Base-by-base conservation (phyloP, 2,329 filamentous ascomycete genomes). In the Aspergillus neotritici region DNA sequence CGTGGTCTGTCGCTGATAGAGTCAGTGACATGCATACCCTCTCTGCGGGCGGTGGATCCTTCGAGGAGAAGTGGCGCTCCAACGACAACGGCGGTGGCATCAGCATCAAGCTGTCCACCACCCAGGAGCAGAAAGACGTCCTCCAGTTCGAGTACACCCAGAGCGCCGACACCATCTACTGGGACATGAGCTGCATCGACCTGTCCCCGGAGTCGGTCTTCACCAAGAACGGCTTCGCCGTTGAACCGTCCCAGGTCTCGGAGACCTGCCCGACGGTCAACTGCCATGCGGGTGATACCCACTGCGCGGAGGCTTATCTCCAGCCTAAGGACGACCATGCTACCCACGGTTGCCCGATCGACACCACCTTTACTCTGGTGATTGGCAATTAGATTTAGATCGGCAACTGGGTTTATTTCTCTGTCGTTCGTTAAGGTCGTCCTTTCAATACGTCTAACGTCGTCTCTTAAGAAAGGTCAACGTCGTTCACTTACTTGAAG, bases 61-160 rank as follows among this genome's bases (percentile, higher is more conserved):
- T 63, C 58, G 43, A 49, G 4, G 65, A 69, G 48, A 33, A 50
- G 31, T 69, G 60, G 60, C 54, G 54, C 42, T 46, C 40, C 48
- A 67, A 65, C 56, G 47, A 55, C 50, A 62, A 65, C 48, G 66
- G 65, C 34, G 67, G 67, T 34, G 67, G 67, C 49, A 52, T 69
- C 48, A 69, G 66, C 37, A 67, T 70, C 58, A 70, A 70, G 62
- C 54, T 70, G 31, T 55, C 66, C 45, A 58, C 60, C 47, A 44
- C 49, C 14, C 50, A 55, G 14, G 45, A 51, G 39, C 61, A 64
- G 48, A 31, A 47, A 43, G 57, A 67, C 15, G 60, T 70, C 35
- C 64, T 69, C n/a, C 67, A 70, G 60, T 69, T 66, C 51, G 64
- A 66, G 50, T 66, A 66, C 57, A 66, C 64, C 40, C 30, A 57